phyloP scores from a whole-genome alignment of 2,329 filamentous ascomycete genomes.

The Trichophyton equinum region DNA sequence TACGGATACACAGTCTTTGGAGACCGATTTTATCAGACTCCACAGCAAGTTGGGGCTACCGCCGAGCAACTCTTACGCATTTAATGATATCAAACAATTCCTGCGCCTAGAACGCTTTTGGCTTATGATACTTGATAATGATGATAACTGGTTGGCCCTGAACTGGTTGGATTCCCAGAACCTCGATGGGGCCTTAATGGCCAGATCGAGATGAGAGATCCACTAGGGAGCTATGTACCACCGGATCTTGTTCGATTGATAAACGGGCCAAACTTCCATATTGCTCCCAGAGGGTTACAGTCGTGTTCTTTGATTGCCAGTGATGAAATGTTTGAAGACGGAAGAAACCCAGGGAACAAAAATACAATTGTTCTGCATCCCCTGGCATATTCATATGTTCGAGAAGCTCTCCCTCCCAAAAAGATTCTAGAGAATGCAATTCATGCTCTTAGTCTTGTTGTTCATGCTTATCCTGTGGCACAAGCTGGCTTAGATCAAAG shows the following conservation, averaged over 20 bases:
- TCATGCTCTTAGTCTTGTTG: constrained; percentile 4
- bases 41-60: constrained; percentile 4
- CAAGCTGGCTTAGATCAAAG: constrained; percentile 3
- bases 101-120: neutral
- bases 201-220: neutral
- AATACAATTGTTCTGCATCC: constrained; percentile 6
- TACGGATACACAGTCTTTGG: neutral
- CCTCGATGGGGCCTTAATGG: constrained; percentile 1
- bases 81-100: constrained; percentile 5
- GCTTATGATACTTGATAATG: constrained; percentile 6
- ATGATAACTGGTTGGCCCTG: constrained; percentile 1
- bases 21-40: neutral
- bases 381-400: constrained; percentile 4
- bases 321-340: neutral
- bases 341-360: neutral
- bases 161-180: constrained; percentile 2
- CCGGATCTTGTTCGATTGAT: constrained; percentile 1
- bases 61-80: neutral
- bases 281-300: constrained; percentile 2
- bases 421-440: constrained; percentile 1
- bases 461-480: constrained; percentile 2
- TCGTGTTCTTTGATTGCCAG: constrained; percentile 3
- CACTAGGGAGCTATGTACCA: neutral
- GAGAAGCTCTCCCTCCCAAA: constrained; percentile 1
- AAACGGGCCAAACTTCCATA: neutral